phyloP scores from a whole-genome alignment of 805 yeast species.

The Teunomyces panamensis region DNA sequence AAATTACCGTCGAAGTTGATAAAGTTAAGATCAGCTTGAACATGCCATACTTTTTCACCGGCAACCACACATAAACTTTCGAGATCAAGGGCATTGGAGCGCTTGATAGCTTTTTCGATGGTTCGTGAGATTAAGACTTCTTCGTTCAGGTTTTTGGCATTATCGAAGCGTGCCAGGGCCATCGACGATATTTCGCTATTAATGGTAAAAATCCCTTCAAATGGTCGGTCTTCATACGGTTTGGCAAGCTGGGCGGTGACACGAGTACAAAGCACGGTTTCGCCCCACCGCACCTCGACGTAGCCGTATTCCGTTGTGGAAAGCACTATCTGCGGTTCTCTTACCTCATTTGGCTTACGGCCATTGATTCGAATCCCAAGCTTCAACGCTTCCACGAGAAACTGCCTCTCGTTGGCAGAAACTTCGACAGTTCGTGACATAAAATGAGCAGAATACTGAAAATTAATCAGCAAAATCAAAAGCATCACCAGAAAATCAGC shows the following conservation, averaged over 20 bases:
- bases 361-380: slow-evolving; percentile 67
- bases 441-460: slow-evolving; percentile 15
- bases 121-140: slow-evolving; percentile 79
- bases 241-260: slow-evolving; percentile 72
- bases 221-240: slow-evolving; percentile 90
- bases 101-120: slow-evolving; percentile 86
- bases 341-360: slow-evolving; percentile 58
- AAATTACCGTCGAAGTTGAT: slow-evolving; percentile 91
- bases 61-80: slow-evolving; percentile 89
- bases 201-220: slow-evolving; percentile 84
- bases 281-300: slow-evolving; percentile 75
- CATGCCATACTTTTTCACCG: slow-evolving; percentile 86
- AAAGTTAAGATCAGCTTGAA: slow-evolving; percentile 87
- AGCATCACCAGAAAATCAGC: neutral
- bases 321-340: slow-evolving; percentile 62
- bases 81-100: slow-evolving; percentile 87
- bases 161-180: slow-evolving; percentile 85
- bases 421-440: slow-evolving; percentile 65
- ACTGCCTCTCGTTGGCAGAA: slow-evolving; percentile 61
- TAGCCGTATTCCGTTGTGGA: slow-evolving; percentile 74
- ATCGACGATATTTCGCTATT: slow-evolving; percentile 85
- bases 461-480: neutral
- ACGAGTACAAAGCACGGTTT: slow-evolving; percentile 64
- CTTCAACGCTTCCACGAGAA: slow-evolving; percentile 60
- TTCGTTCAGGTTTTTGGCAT: slow-evolving; percentile 67